These are phyloP conservation scores for Amanita molliuscula DNA, from an alignment of 768 basidiomycete genomes.

Conservation along the genomic window DNA sequence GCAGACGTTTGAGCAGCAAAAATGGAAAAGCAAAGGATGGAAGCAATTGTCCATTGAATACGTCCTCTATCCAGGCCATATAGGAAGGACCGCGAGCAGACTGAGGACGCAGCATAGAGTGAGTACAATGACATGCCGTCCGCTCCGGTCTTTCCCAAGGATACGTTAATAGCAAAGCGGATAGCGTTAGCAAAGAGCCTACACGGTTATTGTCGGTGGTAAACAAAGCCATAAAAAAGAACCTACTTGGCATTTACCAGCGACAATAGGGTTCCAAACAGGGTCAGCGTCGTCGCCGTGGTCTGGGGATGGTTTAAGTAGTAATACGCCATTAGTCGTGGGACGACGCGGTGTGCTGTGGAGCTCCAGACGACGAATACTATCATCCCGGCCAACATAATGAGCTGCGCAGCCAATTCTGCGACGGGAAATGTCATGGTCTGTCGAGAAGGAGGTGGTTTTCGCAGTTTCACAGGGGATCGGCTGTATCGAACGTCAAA, in stretches of 20 bases:
- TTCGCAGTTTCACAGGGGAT: no score
- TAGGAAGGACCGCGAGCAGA: background rate
- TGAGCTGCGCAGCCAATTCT: background rate
- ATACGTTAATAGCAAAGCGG: background rate
- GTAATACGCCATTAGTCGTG: background rate
- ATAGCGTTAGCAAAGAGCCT: background rate
- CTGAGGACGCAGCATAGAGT: background rate
- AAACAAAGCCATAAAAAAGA: background rate
- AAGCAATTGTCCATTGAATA: background rate
- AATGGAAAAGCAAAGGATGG: background rate
- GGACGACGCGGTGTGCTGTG: background rate
- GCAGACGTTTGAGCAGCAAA: background rate
- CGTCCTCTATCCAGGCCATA: background rate
- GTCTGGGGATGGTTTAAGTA: background rate
- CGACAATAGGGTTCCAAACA: background rate
- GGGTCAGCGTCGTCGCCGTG: background rate
- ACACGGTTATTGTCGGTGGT: background rate
- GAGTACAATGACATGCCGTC: background rate
- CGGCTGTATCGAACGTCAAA: no score
- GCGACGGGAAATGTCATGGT: background rate
- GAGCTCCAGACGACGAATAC: background rate
- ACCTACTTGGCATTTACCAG: background rate
- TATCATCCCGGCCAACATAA: background rate
- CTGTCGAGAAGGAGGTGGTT: no score
- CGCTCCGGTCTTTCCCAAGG: background rate